Evolutionary conservation across 495 filamentous ascomycete genomes (phyloP).

Genomic region (Mytilinidion resinicola): DNA sequence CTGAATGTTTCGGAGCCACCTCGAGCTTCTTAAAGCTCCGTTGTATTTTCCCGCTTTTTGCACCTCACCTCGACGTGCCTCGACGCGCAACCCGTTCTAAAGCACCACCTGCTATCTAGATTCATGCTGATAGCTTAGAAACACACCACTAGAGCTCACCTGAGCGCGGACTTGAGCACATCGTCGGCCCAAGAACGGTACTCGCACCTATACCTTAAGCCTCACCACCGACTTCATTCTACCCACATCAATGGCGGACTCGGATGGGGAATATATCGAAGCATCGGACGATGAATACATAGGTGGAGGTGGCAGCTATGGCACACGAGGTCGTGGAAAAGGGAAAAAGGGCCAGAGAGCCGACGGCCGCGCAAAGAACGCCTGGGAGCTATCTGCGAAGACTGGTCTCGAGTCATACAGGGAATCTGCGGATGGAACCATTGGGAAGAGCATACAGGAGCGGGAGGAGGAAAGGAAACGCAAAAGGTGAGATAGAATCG

Average conservation of each 20-base stretch:
- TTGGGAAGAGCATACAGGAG: slow-evolving; percentile 61
- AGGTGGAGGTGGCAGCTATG: slow-evolving; percentile 4
- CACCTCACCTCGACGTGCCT: neutral
- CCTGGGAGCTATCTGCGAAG: slow-evolving; percentile 41
- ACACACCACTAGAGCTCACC: too few relatives aligned
- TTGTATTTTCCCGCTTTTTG: neutral
- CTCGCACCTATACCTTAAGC: neutral
- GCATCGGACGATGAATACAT: slow-evolving; percentile 69
- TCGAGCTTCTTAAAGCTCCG: neutral
- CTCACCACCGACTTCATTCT: slow-evolving; percentile 1
- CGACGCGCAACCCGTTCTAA: too few relatives aligned
- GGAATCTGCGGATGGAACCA: slow-evolving; percentile 69
- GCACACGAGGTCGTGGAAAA: slow-evolving; percentile 10
- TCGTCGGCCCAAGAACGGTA: neutral
- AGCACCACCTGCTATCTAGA: too few relatives aligned
- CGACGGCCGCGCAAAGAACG: slow-evolving; percentile 35
- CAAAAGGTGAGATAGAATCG: slow-evolving; percentile 46
- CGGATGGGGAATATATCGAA: slow-evolving; percentile 77
- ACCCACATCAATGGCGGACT: slow-evolving; percentile 56
- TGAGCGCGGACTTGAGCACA: too few relatives aligned
- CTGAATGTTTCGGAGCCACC: neutral
- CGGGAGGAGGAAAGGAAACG: slow-evolving; percentile 65
- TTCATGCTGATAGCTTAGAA: too few relatives aligned
- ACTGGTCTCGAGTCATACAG: slow-evolving; percentile 56
- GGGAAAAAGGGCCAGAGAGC: slow-evolving; percentile 14